Conservation (phyloP, 2,329 filamentous ascomycete genomes). For the Sporothrix mexicana region DNA sequence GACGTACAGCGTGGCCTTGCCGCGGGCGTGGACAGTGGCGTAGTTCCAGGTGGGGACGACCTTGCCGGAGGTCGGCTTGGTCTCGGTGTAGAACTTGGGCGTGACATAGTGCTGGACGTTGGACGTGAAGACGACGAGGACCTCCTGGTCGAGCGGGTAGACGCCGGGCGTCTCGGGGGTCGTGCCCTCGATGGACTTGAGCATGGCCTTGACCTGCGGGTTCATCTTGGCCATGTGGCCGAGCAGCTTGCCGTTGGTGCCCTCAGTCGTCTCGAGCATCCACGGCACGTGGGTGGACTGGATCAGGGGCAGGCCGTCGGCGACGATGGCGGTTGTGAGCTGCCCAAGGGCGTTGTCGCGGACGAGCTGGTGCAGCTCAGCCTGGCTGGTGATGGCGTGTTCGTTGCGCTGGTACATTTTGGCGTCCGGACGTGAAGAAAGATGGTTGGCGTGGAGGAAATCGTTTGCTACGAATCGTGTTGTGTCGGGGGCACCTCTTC, state of each 20-base stretch:
- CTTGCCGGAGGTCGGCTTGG: constrained; percentile 68
- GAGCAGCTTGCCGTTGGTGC: constrained; percentile 57
- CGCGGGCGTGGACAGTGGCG: constrained; percentile 67
- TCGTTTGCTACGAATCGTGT: not conserved
- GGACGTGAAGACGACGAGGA: constrained; percentile 67
- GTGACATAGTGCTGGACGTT: constrained; percentile 68
- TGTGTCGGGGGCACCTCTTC: too few relatives aligned
- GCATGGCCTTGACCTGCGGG: constrained; percentile 66
- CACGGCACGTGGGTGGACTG: constrained; percentile 67
- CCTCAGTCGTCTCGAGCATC: constrained; percentile 53
- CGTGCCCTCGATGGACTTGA: constrained; percentile 50
- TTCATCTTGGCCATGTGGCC: constrained; percentile 69
- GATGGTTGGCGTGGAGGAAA: not conserved
- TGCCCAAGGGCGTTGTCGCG: constrained; percentile 65
- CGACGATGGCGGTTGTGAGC: constrained; percentile 65
- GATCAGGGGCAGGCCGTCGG: constrained; percentile 54
- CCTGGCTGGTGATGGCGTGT: constrained; percentile 59
- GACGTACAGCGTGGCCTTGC: constrained; percentile 59
- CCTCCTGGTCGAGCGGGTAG: constrained; percentile 55
- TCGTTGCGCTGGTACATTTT: constrained; percentile 63
- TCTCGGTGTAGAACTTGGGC: constrained; percentile 70
- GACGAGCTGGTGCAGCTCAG: constrained; percentile 61
- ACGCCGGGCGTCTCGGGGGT: constrained; percentile 7
- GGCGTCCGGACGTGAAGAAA: not conserved
- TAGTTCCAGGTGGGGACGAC: constrained; percentile 77